A percentile compares a stretch with the other conserved stretches of the same genome.
These are phyloP conservation scores for Chalara sp. DNA, from an alignment of 2,329 filamentous ascomycete genomes.

Conservation along the genomic window DNA sequence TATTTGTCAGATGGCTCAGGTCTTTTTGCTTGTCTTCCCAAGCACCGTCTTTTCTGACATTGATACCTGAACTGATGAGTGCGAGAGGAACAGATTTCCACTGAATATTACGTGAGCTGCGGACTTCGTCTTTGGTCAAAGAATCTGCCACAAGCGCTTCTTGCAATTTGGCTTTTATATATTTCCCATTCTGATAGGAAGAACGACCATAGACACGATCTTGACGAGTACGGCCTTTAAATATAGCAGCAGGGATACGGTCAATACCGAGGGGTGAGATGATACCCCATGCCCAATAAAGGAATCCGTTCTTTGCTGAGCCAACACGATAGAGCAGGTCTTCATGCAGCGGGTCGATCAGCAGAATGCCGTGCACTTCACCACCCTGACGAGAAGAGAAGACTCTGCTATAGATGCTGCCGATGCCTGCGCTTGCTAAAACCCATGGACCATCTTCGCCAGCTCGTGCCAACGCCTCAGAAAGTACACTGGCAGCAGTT, in stretches of 20 bases:
- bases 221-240: slow-evolving; percentile 70
- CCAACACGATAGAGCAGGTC: slow-evolving; percentile 68
- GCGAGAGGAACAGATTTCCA: slow-evolving; percentile 67
- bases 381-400: slow-evolving; percentile 78
- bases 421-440: slow-evolving; percentile 77
- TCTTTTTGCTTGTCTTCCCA: slow-evolving; percentile 88
- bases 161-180: slow-evolving; percentile 85
- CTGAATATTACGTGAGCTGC: slow-evolving; percentile 74
- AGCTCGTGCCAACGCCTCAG: slow-evolving; percentile 73
- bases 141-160: slow-evolving; percentile 84
- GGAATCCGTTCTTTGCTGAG: slow-evolving; percentile 65
- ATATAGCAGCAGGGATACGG: slow-evolving; percentile 70
- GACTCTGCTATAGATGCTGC: slow-evolving; percentile 82
- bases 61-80: slow-evolving; percentile 74
- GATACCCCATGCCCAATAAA: slow-evolving; percentile 79
- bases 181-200: slow-evolving; percentile 73
- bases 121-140: slow-evolving; percentile 76
- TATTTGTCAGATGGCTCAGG: slow-evolving; percentile 71
- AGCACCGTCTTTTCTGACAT: slow-evolving; percentile 55
- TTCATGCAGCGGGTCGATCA: slow-evolving; percentile 87
- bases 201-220: slow-evolving; percentile 81
- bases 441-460: slow-evolving; percentile 88
- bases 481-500: slow-evolving; percentile 84
- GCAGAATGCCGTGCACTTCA: slow-evolving; percentile 69
- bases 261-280: slow-evolving; percentile 83